Evolutionary conservation across 352 stramenopile genomes (phyloP), one percentile per base, ranked within the genome.

Genomic region (Paralagenidium karlingii): DNA sequence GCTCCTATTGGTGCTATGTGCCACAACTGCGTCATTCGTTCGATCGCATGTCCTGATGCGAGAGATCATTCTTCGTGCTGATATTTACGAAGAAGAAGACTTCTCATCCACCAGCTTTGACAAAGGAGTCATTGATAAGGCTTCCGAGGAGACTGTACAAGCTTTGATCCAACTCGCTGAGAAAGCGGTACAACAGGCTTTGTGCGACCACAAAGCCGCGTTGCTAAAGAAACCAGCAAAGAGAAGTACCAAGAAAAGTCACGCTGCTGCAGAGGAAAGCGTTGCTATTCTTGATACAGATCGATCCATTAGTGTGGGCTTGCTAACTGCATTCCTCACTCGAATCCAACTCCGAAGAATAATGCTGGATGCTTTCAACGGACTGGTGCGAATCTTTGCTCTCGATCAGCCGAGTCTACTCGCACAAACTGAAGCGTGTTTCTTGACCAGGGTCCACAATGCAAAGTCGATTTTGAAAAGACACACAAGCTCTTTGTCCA

Each of bases 21-120:
- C n/a, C n/a, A n/a, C n/a, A n/a, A n/a, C n/a, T n/a, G n/a, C n/a
- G n/a, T n/a, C n/a, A n/a, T n/a, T n/a, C n/a, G n/a, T n/a, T n/a
- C n/a, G n/a, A n/a, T n/a, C n/a, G n/a, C n/a, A n/a, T n/a, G n/a
- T n/a, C n/a, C 40, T 90, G 28, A 60, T 95, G 22, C 78, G 85
- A 24, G 73, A 78, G 37, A 69, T 84, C 8, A 73, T 94, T 27
- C 49, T 96, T 3, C 82, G 88, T 28, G 91, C 82, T 13, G 88
- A 97, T 59, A 95, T 97, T 52, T 97, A 96, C 55, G 88, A 97
- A 48, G 91, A 97, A 55, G 91, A 97, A 54, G 88, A 97, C 60
- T 97, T 97, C 50, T 82, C 73, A 11, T 67, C 66, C 0, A 79
- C 64, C 36, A 82, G 61, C 0, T 78, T 89, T 34, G 70, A 85